These are phyloP conservation scores for Gossypium bickii DNA, from an alignment of 345 rosid genomes.

Conservation along the genomic window DNA sequence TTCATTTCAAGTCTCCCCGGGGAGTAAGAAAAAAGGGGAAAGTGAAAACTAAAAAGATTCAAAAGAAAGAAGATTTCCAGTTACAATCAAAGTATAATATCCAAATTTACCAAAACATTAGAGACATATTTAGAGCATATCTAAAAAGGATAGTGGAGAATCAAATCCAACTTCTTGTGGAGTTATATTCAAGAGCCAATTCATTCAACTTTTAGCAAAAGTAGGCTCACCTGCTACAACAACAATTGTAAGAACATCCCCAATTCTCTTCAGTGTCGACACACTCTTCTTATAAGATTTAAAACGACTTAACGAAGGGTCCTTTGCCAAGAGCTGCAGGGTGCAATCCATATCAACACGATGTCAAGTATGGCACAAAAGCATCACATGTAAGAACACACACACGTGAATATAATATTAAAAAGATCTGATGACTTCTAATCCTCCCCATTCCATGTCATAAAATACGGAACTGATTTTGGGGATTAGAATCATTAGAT, in stretches of 20 bases:
- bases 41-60: neutral
- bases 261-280: constrained; percentile 47
- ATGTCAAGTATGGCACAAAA: neutral
- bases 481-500: neutral
- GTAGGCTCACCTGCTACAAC: constrained; percentile 67
- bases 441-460: neutral
- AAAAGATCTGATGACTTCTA: neutral
- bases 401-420: neutral
- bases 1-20: neutral
- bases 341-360: neutral
- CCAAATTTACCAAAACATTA: neutral
- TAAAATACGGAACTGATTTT: neutral
- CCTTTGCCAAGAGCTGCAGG: constrained; percentile 76
- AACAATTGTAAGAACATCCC: constrained; percentile 77
- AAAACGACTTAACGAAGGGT: constrained; percentile 65
- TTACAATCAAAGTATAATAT: neutral
- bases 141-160: neutral
- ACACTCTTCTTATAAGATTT: constrained; percentile 74
- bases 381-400: neutral
- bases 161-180: constrained; percentile 1
- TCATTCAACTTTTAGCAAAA: neutral
- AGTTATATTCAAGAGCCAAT: neutral
- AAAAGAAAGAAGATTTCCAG: neutral
- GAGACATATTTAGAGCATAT: neutral
- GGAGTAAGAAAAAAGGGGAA: neutral